Evolutionary conservation across 1,284 basidiomycete species (phyloP), one percentile per base, ranked within the genome.

Genomic region (Pterulicium gracile): DNA sequence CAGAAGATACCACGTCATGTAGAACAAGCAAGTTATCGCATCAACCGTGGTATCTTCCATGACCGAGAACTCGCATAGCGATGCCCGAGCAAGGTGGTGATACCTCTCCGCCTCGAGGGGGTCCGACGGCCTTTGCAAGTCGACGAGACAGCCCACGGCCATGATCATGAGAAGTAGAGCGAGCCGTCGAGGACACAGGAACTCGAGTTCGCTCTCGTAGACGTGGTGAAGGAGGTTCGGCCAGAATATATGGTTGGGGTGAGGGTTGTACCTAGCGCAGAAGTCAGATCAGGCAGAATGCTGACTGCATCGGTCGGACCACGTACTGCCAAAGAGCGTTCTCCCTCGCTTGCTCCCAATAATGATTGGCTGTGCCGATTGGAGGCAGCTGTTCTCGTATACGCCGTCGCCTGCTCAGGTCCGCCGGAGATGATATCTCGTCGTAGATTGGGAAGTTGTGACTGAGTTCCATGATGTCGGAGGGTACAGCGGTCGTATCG

Each of bases 41-140:
- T 74, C 71, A 32, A 77, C 69, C 32, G 72, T 75, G 7, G 76
- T 75, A 46, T 75, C 72, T 54, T 78, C 77, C 63, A 81, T 67
- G 32, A 79, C 66, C 3, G 74, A 70, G 40, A 77, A 69, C 51
- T 79, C 65, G 47, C 70, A 73, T 18, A 81, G 58, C 21, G 75
- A 66, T 2, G 76, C 76, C 4, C 75, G 66, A 2, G 72, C 75
- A 14, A 78, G 63, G 39, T 73, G 71, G 54, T 77, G 77, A 52
- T 75, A 79, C 41, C 64, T 66, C 51, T 70, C 70, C 3, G 76
- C 72, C 49, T 74, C 69, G 2, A 67, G 58, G n/a, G 68, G 69
- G 47, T 75, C 66, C 15, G 67, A 62, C 1, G 63, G 60, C 7
- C 66, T 60, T 13, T 70, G 61, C 4, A 76, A 60, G 56, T 74